Conservation (phyloP, 768 basidiomycete genomes). For the Mycena capillaripes region DNA sequence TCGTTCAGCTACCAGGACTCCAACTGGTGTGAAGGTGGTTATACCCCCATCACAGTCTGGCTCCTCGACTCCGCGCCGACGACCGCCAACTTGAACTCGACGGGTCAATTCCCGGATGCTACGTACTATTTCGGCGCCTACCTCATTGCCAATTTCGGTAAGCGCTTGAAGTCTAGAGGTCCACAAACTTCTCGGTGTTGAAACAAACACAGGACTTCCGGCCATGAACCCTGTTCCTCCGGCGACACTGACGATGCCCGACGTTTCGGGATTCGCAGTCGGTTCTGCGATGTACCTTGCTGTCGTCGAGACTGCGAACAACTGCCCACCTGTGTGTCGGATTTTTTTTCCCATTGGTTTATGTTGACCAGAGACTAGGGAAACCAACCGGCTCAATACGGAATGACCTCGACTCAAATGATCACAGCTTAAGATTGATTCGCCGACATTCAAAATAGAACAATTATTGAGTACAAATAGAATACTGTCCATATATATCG, state of each 20-base stretch:
- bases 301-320: constrained; percentile 39
- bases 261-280: not conserved
- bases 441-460: constrained; percentile 5
- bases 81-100: constrained; percentile 34
- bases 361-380: constrained; percentile 9
- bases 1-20: constrained; percentile 38
- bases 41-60: constrained; percentile 38
- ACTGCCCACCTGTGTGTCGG: constrained; percentile 37
- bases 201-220: constrained; percentile 26
- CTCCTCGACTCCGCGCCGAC: constrained; percentile 37
- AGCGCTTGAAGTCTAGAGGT: not conserved
- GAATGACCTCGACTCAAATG: constrained; percentile 26
- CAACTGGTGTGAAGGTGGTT: constrained; percentile 42
- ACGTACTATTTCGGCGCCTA: constrained; percentile 33
- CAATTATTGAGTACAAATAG: no score
- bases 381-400: constrained; percentile 36
- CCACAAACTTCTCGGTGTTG: not conserved
- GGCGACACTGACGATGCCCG: constrained; percentile 34
- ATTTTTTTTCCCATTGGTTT: not conserved
- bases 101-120: constrained; percentile 33
- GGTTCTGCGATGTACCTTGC: constrained; percentile 37
- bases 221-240: constrained; percentile 27
- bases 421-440: constrained; percentile 4
- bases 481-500: not conserved
- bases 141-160: constrained; percentile 28